These are phyloP conservation scores for Oryza brachyantha DNA, from an alignment of 176 grass and related monocot genomes.

Conservation along the genomic window DNA sequence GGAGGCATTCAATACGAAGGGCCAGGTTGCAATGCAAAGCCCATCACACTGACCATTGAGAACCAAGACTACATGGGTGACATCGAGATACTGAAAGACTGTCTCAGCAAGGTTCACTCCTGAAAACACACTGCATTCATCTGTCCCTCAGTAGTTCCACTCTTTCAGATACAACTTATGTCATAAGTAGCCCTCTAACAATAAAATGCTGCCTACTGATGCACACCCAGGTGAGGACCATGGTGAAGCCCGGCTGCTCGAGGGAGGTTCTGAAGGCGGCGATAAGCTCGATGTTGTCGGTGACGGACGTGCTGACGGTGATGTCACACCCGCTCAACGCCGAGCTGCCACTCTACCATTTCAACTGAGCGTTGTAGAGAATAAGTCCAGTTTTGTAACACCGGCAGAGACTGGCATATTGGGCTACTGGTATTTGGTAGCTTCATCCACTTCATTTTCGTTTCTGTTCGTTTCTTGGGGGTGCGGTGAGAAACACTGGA, in stretches of 20 bases:
- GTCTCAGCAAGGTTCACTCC: slow-evolving; percentile 49
- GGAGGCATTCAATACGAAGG: slow-evolving; percentile 65
- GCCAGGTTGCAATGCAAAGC: slow-evolving; percentile 52
- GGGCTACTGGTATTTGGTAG: slow-evolving; percentile 17
- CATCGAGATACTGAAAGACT: slow-evolving; percentile 55
- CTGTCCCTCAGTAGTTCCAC: neutral
- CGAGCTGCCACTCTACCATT: slow-evolving; percentile 54
- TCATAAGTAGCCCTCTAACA: slow-evolving; percentile 6
- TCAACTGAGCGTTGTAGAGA: slow-evolving; percentile 29
- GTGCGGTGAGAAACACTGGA: neutral
- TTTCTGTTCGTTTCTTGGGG: neutral
- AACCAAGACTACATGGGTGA: slow-evolving; percentile 78
- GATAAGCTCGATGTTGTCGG: slow-evolving; percentile 46
- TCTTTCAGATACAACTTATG: neutral
- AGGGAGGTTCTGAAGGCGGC: slow-evolving; percentile 52
- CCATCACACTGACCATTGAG: slow-evolving; percentile 51
- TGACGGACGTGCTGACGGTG: slow-evolving; percentile 50
- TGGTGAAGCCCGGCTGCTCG: slow-evolving; percentile 60
- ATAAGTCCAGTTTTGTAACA: slow-evolving; percentile 20
- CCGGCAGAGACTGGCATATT: neutral
- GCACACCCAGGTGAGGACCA: slow-evolving; percentile 46
- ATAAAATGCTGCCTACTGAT: neutral
- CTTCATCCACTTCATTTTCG: neutral
- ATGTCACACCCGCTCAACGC: slow-evolving; percentile 59
- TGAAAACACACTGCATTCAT: slow-evolving; percentile 1